These are phyloP conservation scores for Peronospora belbahrii DNA, from an alignment of 352 stramenopile species.

Conservation along the genomic window DNA sequence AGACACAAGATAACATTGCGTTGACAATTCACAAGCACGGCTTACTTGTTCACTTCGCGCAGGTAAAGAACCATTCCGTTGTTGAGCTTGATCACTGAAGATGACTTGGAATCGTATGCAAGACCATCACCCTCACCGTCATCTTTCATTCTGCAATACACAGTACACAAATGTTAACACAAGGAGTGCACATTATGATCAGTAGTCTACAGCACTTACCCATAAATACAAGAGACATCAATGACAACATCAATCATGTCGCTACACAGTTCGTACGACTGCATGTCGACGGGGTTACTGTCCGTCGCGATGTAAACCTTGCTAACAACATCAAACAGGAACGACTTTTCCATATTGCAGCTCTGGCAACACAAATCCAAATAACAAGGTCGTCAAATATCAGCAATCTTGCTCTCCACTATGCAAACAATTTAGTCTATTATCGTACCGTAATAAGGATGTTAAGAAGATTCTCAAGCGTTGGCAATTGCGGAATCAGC, in stretches of 20 bases:
- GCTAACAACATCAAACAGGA: constrained; percentile 97
- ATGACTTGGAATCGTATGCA: constrained; percentile 94
- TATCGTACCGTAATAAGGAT: constrained; percentile 86
- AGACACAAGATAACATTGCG: not conserved
- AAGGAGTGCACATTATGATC: not conserved
- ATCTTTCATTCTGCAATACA: constrained; percentile 65
- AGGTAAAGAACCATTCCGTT: constrained; percentile 96
- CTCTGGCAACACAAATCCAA: constrained; percentile 42
- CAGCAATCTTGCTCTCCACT: not conserved
- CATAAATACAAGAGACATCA: constrained; percentile 99
- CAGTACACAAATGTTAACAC: not conserved
- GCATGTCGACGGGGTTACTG: constrained; percentile 97
- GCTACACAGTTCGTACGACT: constrained; percentile 95
- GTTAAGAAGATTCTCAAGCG: constrained; percentile 97
- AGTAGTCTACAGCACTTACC: constrained; percentile 26
- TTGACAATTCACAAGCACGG: not conserved
- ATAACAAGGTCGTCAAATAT: not conserved
- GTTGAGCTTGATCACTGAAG: constrained; percentile 96
- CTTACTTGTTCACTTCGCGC: constrained; percentile 89
- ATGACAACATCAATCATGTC: constrained; percentile 99
- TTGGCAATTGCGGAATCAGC: constrained; percentile 94
- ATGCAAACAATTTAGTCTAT: not conserved
- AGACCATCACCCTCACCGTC: constrained; percentile 87
- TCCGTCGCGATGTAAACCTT: constrained; percentile 99
- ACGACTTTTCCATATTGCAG: constrained; percentile 99